Conservation (phyloP, 805 yeast genomes). For the Phaffomyces thermotolerans region DNA sequence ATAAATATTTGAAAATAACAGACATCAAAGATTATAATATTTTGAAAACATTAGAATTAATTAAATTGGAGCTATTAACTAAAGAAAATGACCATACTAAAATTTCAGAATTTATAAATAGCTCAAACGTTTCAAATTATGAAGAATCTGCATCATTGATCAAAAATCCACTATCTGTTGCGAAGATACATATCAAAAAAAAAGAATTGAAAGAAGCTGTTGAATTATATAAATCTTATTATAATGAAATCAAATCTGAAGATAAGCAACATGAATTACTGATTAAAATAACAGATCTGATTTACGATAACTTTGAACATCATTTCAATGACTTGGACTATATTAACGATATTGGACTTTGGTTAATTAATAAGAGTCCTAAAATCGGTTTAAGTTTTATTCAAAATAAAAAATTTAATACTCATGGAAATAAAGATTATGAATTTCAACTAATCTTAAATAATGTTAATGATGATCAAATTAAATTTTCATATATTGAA, state of each 20-base stretch:
- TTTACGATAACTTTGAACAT: background rate
- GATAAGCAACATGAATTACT: slow-evolving; percentile 1
- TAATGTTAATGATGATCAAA: slow-evolving; percentile 6
- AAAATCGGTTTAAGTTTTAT: slow-evolving; percentile 5
- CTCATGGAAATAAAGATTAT: background rate
- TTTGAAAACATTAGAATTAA: slow-evolving; percentile 13
- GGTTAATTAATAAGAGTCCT: slow-evolving; percentile 5
- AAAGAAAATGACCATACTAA: slow-evolving; percentile 1
- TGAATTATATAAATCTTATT: background rate
- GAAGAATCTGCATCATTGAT: slow-evolving; percentile 5
- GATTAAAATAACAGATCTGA: slow-evolving; percentile 1
- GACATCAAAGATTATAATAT: slow-evolving; percentile 11
- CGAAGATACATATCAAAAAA: slow-evolving; percentile 4
- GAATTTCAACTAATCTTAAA: slow-evolving; percentile 4
- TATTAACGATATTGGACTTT: slow-evolving; percentile 5
- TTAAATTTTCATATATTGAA: slow-evolving; percentile 7
- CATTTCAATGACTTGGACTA: slow-evolving; percentile 1
- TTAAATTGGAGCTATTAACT: slow-evolving; percentile 11
- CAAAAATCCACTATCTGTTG: slow-evolving; percentile 5
- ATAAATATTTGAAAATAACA: slow-evolving; percentile 2
- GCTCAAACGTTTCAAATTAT: slow-evolving; percentile 3
- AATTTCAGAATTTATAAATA: slow-evolving; percentile 5
- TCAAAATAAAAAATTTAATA: slow-evolving; percentile 4
- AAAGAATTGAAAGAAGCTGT: slow-evolving; percentile 6
- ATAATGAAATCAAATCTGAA: background rate